phyloP scores from a whole-genome alignment of 805 yeast genomes.

The Cephaloascus fragrans region DNA sequence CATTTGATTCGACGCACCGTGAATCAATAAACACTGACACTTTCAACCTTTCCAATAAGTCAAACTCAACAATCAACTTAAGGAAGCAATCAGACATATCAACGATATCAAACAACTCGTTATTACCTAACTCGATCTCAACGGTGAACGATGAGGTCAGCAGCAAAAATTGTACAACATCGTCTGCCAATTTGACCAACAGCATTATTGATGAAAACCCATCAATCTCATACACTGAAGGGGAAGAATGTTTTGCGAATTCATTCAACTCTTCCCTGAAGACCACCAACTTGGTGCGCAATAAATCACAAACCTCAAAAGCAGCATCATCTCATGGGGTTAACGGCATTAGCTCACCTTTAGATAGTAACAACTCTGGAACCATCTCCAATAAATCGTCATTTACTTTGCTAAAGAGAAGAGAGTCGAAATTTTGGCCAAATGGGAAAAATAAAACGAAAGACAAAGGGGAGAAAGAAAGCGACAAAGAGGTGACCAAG shows the following conservation, averaged over 20 bases:
- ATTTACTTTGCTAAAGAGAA: neutral
- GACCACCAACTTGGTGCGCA: neutral
- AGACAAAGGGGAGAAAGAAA: no score
- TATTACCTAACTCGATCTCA: neutral
- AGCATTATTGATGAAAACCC: neutral
- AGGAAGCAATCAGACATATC: neutral
- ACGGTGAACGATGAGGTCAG: neutral
- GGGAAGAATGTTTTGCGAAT: neutral
- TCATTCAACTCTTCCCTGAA: neutral
- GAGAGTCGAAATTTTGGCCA: neutral
- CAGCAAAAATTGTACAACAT: no score
- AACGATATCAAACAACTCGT: neutral
- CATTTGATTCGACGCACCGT: no score
- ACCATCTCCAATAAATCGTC: neutral
- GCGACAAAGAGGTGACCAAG: neutral
- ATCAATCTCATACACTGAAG: neutral
- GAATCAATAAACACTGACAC: neutral
- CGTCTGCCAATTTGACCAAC: neutral
- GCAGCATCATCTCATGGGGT: neutral
- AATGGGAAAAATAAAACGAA: neutral
- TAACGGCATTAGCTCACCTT: neutral
- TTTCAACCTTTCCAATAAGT: no score
- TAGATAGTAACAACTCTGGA: no score
- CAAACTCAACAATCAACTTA: neutral
- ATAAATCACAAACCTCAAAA: neutral